Base-by-base conservation (phyloP, 2,329 filamentous ascomycete species). In the Bipolaris oryzae region DNA sequence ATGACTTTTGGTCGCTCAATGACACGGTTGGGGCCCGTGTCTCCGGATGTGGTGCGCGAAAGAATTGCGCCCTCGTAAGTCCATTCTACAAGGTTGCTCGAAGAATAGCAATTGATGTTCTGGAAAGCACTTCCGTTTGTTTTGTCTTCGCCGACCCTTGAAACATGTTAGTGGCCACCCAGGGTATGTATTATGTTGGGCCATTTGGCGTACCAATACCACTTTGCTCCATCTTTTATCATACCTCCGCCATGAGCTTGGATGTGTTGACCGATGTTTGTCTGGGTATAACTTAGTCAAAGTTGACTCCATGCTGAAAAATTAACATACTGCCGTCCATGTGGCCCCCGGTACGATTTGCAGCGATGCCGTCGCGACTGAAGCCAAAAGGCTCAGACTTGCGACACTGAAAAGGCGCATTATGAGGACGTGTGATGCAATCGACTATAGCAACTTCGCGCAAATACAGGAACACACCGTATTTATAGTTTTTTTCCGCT, bases 1-100 rank as follows among this genome's bases (percentile, higher is more conserved):
- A 90, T 82, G 3, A 90, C 82, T 74, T 90, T 89, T 2, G 88
- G 88, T 18, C 88, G 77, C 72, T 90, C 87, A 2, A 90, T 83
- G 10, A 90, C 80, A 2, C 87, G 82, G 58, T 80, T 80, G 0
- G 85, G 85, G 0, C 86, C 87, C 0, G 89, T 77, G 57, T 89
- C 87, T 0, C 78, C 84, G 1, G 78, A 81, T 2, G 72, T 60
- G 3, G 82, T 81, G 0, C 79, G 79, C 0, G 83, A 84, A 1
- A 90, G 77, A 0, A 89, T 77, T 0, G 85, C 82, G 11, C 84
- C 84, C 33, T 82, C 84, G 55, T 84, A 86, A 0, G 77, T 84
- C 88, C 88, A 90, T 61, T 87, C 80, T 0, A 88, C 82, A 0
- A 90, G 79, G 70, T 90, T 79, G 11, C 78, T 79, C 13, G 84